phyloP scores from a whole-genome alignment of 75 land plant species.

The Pinus tabuliformis region DNA sequence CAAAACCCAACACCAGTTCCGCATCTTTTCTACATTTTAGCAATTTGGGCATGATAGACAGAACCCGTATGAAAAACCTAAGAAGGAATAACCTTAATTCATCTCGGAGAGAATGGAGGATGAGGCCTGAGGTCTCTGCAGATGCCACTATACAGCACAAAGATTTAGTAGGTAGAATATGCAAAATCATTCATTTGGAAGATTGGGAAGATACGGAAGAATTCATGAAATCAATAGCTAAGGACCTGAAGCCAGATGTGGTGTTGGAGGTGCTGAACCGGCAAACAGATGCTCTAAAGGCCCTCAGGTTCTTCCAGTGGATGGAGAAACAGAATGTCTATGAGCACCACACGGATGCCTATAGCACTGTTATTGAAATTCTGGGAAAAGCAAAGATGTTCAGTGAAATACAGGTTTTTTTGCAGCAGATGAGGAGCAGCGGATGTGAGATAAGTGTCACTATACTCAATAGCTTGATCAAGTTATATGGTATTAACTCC shows the following conservation, averaged over 20 bases:
- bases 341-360: background rate
- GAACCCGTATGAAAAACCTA: too few relatives aligned
- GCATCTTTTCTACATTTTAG: too few relatives aligned
- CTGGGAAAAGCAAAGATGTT: background rate
- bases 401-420: background rate
- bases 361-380: background rate
- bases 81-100: too few relatives aligned
- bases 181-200: background rate
- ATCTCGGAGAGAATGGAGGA: too few relatives aligned
- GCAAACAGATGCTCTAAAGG: background rate
- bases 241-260: background rate
- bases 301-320: background rate
- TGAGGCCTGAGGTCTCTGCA: too few relatives aligned
- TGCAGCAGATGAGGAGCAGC: constrained; percentile 3
- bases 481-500: background rate
- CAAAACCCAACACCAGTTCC: too few relatives aligned
- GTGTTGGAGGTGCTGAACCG: background rate
- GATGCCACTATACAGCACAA: too few relatives aligned
- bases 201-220: background rate
- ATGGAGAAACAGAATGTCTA: constrained; percentile 1
- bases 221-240: background rate
- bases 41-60: too few relatives aligned
- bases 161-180: too few relatives aligned
- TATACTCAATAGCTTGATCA: background rate
- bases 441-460: constrained; percentile 4